Percentiles rank a stretch among this genome's conserved stretches.
Conservation (phyloP, 345 rosid species). For the Pugionium cornutum region DNA sequence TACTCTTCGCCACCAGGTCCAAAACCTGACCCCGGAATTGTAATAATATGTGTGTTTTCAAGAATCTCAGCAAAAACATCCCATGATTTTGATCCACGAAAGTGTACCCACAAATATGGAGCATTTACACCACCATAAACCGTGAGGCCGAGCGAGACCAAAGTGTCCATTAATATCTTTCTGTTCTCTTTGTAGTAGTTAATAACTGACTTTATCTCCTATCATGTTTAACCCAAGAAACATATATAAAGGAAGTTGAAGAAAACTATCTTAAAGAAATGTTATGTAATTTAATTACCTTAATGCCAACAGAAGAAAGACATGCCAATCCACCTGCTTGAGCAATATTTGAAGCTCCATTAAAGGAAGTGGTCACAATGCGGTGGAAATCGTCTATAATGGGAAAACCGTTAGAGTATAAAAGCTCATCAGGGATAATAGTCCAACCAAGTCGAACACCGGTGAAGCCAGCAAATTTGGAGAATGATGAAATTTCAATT, state of each 20-base stretch:
- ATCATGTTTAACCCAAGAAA: slow-evolving; percentile 6
- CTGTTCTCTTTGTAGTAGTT: slow-evolving; percentile 68
- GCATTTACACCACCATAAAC: slow-evolving; percentile 76
- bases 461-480: slow-evolving; percentile 87
- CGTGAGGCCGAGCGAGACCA: slow-evolving; percentile 50
- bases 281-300: slow-evolving; percentile 40
- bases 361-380: slow-evolving; percentile 75
- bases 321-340: slow-evolving; percentile 85
- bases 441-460: slow-evolving; percentile 96
- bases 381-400: slow-evolving; percentile 68
- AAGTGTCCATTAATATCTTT: slow-evolving; percentile 52
- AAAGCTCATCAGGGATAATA: slow-evolving; percentile 73
- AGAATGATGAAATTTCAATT: slow-evolving; percentile 79
- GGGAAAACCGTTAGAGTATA: slow-evolving; percentile 66
- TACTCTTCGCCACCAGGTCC: slow-evolving; percentile 82
- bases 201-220: slow-evolving; percentile 41
- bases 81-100: slow-evolving; percentile 69
- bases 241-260: background rate
- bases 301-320: slow-evolving; percentile 59
- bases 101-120: slow-evolving; percentile 78
- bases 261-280: background rate
- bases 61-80: slow-evolving; percentile 65
- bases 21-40: slow-evolving; percentile 76
- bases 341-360: slow-evolving; percentile 79
- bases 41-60: slow-evolving; percentile 64